Base-by-base conservation (phyloP, 176 grass and related monocot genomes). In the Pontederia crassipes region DNA sequence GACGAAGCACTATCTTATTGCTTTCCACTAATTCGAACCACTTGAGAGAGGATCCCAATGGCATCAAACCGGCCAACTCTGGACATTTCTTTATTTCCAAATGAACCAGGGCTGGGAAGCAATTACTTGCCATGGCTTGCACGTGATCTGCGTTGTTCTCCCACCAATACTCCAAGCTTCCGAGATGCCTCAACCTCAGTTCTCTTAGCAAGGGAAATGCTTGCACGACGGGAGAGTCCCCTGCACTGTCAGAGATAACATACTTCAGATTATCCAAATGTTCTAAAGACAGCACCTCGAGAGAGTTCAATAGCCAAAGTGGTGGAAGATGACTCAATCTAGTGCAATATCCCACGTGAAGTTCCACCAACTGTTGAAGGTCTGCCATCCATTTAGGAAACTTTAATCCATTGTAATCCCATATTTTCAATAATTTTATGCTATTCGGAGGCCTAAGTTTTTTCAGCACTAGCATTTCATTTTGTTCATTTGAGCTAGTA, bases 361-460 rank as follows among this genome's bases (percentile, higher is more conserved):
- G 13, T 32, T 71, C 57, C 10, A 55, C 52, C 1, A 78, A 27
- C 59, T 63, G 58, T 55, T 78, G 11, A 12, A 79, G 1, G 8
- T 67, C 10, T 10, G 24, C 27, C 45, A 66, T 49, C 76, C 76
- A 79, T 10, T 49, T 17, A 2, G 69, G 59, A 52, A 79, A 48
- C 0, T 66, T 46, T 2, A 45, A 2, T 13, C 68, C 59, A 4
- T 6, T 8, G 18, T 79, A 79, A 3, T 59, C 6, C 32, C 0
- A 0, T 8, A 79, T 2, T 26, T 8, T 0, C 9, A 79, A 28
- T 8, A 29, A 48, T 24, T 67, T 60, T 17, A 79, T 49, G 0
- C 28, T 45, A 5, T 53, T 29, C 13, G 45, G 57, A 28, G 76
- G 76, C 59, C 24, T 13, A 64, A 79, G 61, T 28, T 52, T 59